Base-by-base conservation (phyloP, 768 basidiomycete genomes). In the Tulasnella sp. region DNA sequence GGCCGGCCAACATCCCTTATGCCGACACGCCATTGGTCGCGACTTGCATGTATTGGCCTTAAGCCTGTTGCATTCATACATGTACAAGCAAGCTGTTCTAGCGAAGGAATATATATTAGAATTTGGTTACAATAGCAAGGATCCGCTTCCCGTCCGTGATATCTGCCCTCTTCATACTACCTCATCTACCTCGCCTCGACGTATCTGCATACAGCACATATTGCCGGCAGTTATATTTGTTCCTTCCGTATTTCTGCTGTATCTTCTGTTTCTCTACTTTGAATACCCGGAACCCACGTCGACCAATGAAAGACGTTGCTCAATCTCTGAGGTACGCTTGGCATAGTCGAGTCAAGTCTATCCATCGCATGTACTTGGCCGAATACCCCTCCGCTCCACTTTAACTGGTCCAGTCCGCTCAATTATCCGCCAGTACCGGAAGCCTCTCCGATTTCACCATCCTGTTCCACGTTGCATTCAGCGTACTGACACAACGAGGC, bases 11-110 rank as follows among this genome's bases (percentile, higher is more conserved):
- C 3, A 0, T 6, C 20, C 64, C 64, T 28, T 69, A 31, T 31
- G 4, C 6, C 64, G 64, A 69, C 64, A 69, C 64, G 64, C 64
- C 64, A 9, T 37, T 69, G 34, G 64, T 69, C 31, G 0, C 64
- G 24, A 69, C 31, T 31, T 69, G 64, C 28, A 69, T 69, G 64
- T 69, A 69, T 28, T 69, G 64, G 64, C 64, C 64, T 69, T 69
- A 69, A 69, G 31, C 64, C 31, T 37, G 16, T 6, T 69, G 12
- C 28, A 2, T 69, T 28, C 3, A 37, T 37, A 37, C 37, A 37
- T 37, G 34, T 28, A 16, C 31, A 37, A 69, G 12, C 64, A 37
- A 69, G n/a, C 22, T 54, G 22, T 54, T 24, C 18, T 54, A 54
- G 50, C 50, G 50, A 54, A 24, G 2, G 24, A 24, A 54, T 54